Base-by-base conservation (phyloP, 352 stramenopile species). In the Phytophthora hibernalis region DNA sequence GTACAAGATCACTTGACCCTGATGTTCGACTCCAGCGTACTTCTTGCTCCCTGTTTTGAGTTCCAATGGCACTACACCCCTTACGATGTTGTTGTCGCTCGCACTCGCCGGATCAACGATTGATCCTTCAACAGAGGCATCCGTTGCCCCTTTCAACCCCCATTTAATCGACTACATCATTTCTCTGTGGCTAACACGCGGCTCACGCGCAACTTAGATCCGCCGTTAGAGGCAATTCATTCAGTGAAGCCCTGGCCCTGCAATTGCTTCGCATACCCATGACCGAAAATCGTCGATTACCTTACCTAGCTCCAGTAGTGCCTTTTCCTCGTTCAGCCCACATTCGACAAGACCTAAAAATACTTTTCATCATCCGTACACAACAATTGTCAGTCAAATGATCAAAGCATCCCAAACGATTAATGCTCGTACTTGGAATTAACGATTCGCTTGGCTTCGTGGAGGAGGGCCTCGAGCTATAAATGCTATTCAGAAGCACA, bases 1-100 rank as follows among this genome's bases (percentile, higher is more conserved):
- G 47, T 97, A 97, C 37, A 97, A 50, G 31, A 97, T 93, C 13
- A 97, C 89, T 85, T 97, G 91, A 11, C 84, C 90, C 43, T 87
- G 74, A 53, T 96, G 85, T 22, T 94, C 77, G 8, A 78, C 64
- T 7, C 72, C 67, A 15, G 57, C 58, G 44, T 85, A 90, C 35
- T 61, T 61, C 54, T 91, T 89, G 48, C 82, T 96, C 11, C 91
- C 91, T 16, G 90, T 97, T 69, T 97, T 97, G 10, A 97, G 74
- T 53, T 97, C 91, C 8, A 97, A 26, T 15, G 87, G 83, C 3
- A 92, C 20, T n/a, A 93, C 74, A 15, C 72, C 49, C 22, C 54
- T 61, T 45, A n/a, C 47, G n/a, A 52, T 5, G 15, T 22, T n/a
- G 1, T 33, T 52, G 43, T n/a, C n/a, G n/a, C 40, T 38, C 30